A percentile compares a stretch with the other conserved stretches of the same genome.
phyloP scores from a whole-genome alignment of 2,329 filamentous ascomycete species.

The Celoporthe dispersa region DNA sequence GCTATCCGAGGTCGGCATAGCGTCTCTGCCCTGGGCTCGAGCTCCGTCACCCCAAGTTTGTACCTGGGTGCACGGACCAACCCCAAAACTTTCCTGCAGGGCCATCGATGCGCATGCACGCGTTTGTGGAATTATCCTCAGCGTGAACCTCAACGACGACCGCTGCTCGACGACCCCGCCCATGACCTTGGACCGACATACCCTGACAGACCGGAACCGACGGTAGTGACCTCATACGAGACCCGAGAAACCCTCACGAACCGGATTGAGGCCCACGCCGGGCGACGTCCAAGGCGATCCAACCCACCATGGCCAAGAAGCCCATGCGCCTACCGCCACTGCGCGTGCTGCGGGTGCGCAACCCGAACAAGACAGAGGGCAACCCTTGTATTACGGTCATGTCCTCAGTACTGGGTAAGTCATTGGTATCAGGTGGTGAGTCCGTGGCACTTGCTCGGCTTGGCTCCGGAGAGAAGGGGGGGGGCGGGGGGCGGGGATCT shows the following conservation, averaged over 20 bases:
- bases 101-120: background rate
- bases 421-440: slow-evolving; percentile 23
- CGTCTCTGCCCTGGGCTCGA: background rate
- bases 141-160: background rate
- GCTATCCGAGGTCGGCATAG: slow-evolving; percentile 2
- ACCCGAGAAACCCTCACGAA: background rate
- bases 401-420: slow-evolving; percentile 60
- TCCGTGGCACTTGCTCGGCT: background rate
- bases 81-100: slow-evolving; percentile 24
- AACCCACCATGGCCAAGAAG: slow-evolving; percentile 16
- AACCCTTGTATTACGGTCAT: slow-evolving; percentile 62
- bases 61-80: slow-evolving; percentile 19
- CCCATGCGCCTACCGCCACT: slow-evolving; percentile 56
- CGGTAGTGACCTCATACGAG: background rate
- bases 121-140: background rate
- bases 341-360: slow-evolving; percentile 57
- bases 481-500: no score
- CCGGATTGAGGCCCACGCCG: slow-evolving; percentile 26
- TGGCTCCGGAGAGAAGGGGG: no score
- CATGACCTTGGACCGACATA: background rate
- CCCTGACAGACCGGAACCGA: background rate
- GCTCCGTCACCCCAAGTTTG: background rate
- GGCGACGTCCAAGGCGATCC: slow-evolving; percentile 18
- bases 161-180: background rate
- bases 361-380: slow-evolving; percentile 53